Evolutionary conservation across 768 basidiomycete species (phyloP), one percentile per base, ranked within the genome.

Genomic region (Serendipita sp.): DNA sequence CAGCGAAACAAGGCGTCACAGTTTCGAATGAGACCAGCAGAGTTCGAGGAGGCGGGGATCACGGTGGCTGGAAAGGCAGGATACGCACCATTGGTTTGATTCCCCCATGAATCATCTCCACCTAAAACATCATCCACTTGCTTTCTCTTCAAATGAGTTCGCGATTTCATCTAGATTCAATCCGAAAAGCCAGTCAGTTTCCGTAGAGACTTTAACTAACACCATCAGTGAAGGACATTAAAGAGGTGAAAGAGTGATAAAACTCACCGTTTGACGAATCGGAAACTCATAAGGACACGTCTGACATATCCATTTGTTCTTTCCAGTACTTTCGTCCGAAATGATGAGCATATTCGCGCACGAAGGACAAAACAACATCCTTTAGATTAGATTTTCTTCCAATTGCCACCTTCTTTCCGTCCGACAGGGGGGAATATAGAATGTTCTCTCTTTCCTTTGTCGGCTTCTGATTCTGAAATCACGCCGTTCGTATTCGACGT

Each of bases 241-340:
- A 44, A 31, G 40, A 40, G 13, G 1, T 6, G 40, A 5, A 6
- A 40, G 40, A 40, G 13, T 1, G 58, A 15, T 13, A 23, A 13
- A 40, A 65, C 76, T 34, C 2, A 86, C 90, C 75, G 89, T 88
- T 70, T 91, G 88, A 2, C 83, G 81, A 69, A 95, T 91, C 0
- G 90, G 88, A 71, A 94, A 97, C 70, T 97, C 91, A 72, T 98
- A 99, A 2, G 96, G 86, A 72, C 96, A 98, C 1, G 87, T 85
- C 69, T 89, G 88, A 72, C 93, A 97, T 0, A 86, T 85, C 87
- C 91, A 95, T 77, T 91, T 92, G 76, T 95, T 88, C 72, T 84
- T 85, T 0, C 87, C 86, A 0, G 85, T 53, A 31, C 13, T 84
- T 66, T 88, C 86, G 3, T 81, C 77, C 3, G 86, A 88, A 58